A percentile compares a stretch with the other conserved stretches of the same genome.
phyloP scores from a whole-genome alignment of 768 basidiomycete species.

The Calvatia gigantea region DNA sequence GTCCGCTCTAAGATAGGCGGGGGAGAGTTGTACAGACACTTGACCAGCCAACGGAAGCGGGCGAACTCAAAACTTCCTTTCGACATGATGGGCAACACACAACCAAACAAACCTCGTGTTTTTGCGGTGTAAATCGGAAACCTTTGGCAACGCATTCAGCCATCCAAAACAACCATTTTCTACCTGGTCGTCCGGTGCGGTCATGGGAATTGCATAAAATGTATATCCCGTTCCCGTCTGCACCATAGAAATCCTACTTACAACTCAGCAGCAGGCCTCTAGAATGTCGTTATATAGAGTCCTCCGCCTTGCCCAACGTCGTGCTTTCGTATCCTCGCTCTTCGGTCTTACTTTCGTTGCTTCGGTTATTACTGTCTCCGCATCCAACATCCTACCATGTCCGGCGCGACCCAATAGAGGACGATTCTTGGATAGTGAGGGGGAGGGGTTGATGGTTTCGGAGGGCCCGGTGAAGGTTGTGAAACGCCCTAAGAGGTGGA shows the following conservation, averaged over 20 bases:
- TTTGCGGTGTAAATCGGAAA: slow-evolving; percentile 31
- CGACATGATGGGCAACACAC: slow-evolving; percentile 21
- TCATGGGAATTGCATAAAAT: slow-evolving; percentile 24
- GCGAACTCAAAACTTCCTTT: slow-evolving; percentile 3
- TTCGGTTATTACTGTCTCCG: slow-evolving; percentile 75
- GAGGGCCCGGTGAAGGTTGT: slow-evolving; percentile 44
- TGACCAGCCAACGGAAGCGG: not conserved
- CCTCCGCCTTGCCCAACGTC: slow-evolving; percentile 62
- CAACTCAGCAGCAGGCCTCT: slow-evolving; percentile 17
- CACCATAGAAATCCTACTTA: not conserved
- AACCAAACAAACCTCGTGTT: slow-evolving; percentile 22
- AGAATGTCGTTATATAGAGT: slow-evolving; percentile 59
- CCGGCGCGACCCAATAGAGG: slow-evolving; percentile 61
- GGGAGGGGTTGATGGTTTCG: slow-evolving; percentile 20
- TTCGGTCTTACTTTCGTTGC: slow-evolving; percentile 81
- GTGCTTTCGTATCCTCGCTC: slow-evolving; percentile 72
- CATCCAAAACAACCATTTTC: slow-evolving; percentile 1
- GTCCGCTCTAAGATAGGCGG: slow-evolving; percentile 1
- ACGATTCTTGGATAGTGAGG: slow-evolving; percentile 56
- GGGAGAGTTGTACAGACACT: not conserved
- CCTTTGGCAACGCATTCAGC: not conserved
- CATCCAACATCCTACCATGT: slow-evolving; percentile 76
- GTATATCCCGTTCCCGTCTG: slow-evolving; percentile 12
- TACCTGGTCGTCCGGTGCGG: slow-evolving; percentile 12
- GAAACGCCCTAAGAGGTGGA: slow-evolving; percentile 74